phyloP scores from a whole-genome alignment of 2,329 filamentous ascomycete species.

The Ciborinia camelliae region DNA sequence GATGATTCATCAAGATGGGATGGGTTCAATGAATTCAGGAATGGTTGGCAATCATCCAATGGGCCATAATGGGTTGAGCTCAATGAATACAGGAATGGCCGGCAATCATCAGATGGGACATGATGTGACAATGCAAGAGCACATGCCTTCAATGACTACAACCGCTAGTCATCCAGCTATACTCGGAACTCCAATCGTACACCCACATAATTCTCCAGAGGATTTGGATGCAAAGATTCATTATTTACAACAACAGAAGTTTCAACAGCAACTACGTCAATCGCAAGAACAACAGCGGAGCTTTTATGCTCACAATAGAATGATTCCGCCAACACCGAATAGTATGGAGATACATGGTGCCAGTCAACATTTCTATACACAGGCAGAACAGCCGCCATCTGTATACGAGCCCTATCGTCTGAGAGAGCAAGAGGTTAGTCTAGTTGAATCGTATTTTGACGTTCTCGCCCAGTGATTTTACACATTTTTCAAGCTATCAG shows the following conservation, averaged over 20 bases:
- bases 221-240: constrained; percentile 65
- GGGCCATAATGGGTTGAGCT: constrained; percentile 39
- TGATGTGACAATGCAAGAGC: constrained; percentile 44
- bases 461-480: neutral
- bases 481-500: neutral
- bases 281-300: constrained; percentile 49
- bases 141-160: constrained; percentile 49
- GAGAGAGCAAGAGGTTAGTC: constrained; percentile 65
- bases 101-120: constrained; percentile 28
- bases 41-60: constrained; percentile 39
- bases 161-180: constrained; percentile 45
- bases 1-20: constrained; percentile 32
- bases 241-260: constrained; percentile 60
- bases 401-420: constrained; percentile 61
- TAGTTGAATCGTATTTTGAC: neutral
- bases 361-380: constrained; percentile 55
- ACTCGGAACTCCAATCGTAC: constrained; percentile 38
- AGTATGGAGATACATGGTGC: constrained; percentile 71
- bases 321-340: constrained; percentile 75
- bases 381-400: constrained; percentile 50
- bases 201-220: constrained; percentile 48
- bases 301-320: constrained; percentile 54
- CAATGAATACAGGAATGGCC: constrained; percentile 49
- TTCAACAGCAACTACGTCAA: constrained; percentile 50
- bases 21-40: constrained; percentile 47